Base-by-base conservation (phyloP, 163 green algal genomes). In the Prototheca wickerhamii region DNA sequence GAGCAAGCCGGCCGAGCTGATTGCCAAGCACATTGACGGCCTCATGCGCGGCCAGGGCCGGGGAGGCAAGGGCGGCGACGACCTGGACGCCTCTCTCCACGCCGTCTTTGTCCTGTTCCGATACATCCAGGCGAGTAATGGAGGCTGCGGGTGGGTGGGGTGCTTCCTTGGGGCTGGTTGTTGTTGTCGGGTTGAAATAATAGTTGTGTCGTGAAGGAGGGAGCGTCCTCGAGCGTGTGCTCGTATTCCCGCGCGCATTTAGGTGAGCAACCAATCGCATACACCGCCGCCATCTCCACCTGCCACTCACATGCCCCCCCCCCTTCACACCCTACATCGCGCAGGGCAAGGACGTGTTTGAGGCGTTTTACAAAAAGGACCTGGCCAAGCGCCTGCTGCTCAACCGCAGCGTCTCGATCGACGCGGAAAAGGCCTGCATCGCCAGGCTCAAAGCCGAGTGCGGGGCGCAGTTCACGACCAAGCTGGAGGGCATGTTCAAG, bases 301-400 rank as follows among this genome's bases (percentile, higher is more conserved):
- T 23, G 20, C 30, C 20, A 23, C 10, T 26, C 35, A 44, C 37
- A 10, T 15, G 10, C 37, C 37, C 1, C 10, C 37, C 37, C 37
- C 10, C 37, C 37, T 15, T 21, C 37, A 53, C n/a, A 23, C n/a
- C 21, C 12, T 26, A 20, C 57, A 21, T 4, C n/a, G 5, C 29
- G 44, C 64, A 70, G 67, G 67, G 67, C 60, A 90, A 91, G 71
- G 86, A 96, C 70, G 82, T 97, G 23, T 99, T 99, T 84, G 93
- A 99, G 68, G 95, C 92, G 80, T 98, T 98, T 79, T 98, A 97
- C 86, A 97, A 97, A 80, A 84, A 95, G 81, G 93, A 99, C 77
- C 79, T 99, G 50, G 83, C 90, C 70, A 96, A 96, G 82, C 85
- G 93, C 15, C 77, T 99, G 79, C 88, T 99, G 67, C 80, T 97